Base-by-base conservation (phyloP, 176 grass and related monocot species). In the Guadua angustifolia region DNA sequence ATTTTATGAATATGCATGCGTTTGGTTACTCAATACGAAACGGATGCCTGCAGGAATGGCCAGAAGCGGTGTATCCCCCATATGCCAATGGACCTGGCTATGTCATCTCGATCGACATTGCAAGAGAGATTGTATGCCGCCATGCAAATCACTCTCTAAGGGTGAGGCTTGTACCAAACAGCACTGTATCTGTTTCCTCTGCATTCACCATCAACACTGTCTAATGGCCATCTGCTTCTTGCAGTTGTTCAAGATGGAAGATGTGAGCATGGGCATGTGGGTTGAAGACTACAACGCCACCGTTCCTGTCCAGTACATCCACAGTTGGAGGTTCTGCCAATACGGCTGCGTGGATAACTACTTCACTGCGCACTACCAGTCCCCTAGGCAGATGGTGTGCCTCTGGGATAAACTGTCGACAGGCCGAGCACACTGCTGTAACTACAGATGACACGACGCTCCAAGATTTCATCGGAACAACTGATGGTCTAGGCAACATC, bases 181-280 rank as follows among this genome's bases (percentile, higher is more conserved):
- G 7, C 19, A 44, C 2, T 21, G 9, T 25, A 29, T 76, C 44
- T 44, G 26, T 86, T 57, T 29, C 1, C 2, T 33, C 4, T 22
- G 62, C 1, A 53, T 16, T 38, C 86, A 39, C 38, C 3, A 6
- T 24, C n/a, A 58, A 42, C 17, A 1, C 17, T 51, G 39, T 61
- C 72, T 82, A 62, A 83, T 18, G 49, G 7, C 14, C 12, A 36
- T 24, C 50, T 65, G 5, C 42, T 75, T 3, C 58, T 79, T 25
- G 19, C 87, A 95, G 96, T 59, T 98, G 73, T 98, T 98, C 80
- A 98, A 98, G 85, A 95, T 98, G 96, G 96, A 98, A 88, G 96
- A 95, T n/a, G 93, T 98, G 81, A 98, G 96, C 91, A 98, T 98
- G 96, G 93, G 93, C 25, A 95, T 98, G 93, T 95, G 96, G 96